Percentiles rank a stretch among this genome's conserved stretches.
Evolutionary conservation across 495 filamentous ascomycete genomes (phyloP).

Genomic region (Talaromyces ruber): DNA sequence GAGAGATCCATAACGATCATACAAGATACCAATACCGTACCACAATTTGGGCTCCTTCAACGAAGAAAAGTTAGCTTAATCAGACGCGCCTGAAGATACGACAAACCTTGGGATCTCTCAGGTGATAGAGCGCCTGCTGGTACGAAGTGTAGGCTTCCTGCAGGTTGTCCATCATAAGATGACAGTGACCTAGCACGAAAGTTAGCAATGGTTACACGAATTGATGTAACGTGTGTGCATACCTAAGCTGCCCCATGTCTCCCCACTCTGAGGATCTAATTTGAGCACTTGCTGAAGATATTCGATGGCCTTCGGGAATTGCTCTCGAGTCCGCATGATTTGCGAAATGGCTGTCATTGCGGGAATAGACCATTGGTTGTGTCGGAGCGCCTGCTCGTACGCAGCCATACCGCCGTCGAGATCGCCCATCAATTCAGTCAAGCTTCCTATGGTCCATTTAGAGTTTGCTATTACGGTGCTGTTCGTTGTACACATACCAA

Average conservation of each 20-base stretch:
- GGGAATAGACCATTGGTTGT: constrained; percentile 81
- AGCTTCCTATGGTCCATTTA: constrained; percentile 46
- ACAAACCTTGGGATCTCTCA: constrained; percentile 86
- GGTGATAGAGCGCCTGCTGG: constrained; percentile 87
- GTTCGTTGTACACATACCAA: constrained; percentile 51
- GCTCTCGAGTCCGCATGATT: constrained; percentile 83
- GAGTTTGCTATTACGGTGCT: not conserved
- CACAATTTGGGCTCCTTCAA: constrained; percentile 88
- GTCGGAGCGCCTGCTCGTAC: constrained; percentile 80
- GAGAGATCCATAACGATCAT: constrained; percentile 92
- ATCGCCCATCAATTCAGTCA: constrained; percentile 84
- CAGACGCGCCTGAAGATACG: not conserved
- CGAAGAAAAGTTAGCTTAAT: not conserved
- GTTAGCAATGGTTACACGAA: constrained; percentile 9
- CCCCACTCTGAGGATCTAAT: constrained; percentile 79
- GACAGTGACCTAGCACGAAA: constrained; percentile 66
- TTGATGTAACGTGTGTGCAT: constrained; percentile 14
- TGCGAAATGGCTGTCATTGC: constrained; percentile 93
- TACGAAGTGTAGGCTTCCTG: constrained; percentile 98
- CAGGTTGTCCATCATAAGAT: constrained; percentile 98
- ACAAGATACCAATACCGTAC: constrained; percentile 98
- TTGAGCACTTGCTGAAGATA: constrained; percentile 88
- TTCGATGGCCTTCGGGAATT: constrained; percentile 89
- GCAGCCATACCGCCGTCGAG: constrained; percentile 78
- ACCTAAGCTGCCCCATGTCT: constrained; percentile 96